Evolutionary conservation across 306 rosid species (phyloP).

Genomic region (Luffa acutangula): DNA sequence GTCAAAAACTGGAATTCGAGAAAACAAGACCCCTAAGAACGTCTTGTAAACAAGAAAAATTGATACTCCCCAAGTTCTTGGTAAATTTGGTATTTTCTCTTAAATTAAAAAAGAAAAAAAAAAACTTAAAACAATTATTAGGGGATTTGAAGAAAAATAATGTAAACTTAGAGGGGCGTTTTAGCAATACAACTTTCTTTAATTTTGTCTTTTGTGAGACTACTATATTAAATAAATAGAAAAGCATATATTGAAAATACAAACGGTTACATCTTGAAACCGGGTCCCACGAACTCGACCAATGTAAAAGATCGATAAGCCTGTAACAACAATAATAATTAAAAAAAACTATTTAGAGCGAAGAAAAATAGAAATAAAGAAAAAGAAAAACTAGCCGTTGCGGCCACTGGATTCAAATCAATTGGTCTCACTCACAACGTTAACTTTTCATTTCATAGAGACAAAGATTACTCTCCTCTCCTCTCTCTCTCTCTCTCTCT

Average conservation of each 20-base stretch:
- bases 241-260: neutral
- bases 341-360: neutral
- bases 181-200: neutral
- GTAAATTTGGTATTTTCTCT: too few species aligned
- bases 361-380: neutral
- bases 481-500: neutral
- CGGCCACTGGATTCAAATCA: constrained; percentile 36
- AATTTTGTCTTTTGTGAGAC: constrained; percentile 6
- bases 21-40: too few species aligned
- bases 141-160: neutral
- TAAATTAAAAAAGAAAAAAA: too few species aligned
- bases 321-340: neutral
- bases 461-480: constrained; percentile 8
- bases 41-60: too few species aligned
- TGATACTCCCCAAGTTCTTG: too few species aligned
- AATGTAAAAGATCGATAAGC: neutral
- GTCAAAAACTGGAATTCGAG: too few species aligned
- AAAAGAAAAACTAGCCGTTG: constrained; percentile 78
- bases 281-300: constrained; percentile 5
- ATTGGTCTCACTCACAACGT: constrained; percentile 3
- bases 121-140: neutral
- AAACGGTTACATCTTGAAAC: constrained; percentile 7
- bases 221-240: neutral
- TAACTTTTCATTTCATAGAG: constrained; percentile 16
- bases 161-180: neutral